A percentile compares a stretch with the other conserved stretches of the same genome.
Conservation (phyloP, 2,329 filamentous ascomycete genomes). For the Simplicillium sp. region DNA sequence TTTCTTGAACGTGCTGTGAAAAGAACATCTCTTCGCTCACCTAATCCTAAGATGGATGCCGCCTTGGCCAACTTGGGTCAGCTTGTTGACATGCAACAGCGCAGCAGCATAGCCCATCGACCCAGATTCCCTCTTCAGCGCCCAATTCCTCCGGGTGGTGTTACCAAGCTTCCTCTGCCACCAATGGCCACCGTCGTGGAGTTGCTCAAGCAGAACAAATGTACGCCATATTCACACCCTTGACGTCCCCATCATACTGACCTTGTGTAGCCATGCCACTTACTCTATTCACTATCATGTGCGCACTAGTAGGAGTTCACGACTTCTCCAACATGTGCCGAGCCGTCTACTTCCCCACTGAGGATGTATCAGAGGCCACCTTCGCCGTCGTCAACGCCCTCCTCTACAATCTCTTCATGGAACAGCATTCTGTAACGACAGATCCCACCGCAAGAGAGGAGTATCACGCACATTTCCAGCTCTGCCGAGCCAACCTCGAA, state of each 20-base stretch:
- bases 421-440: constrained; percentile 27
- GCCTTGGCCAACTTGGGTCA: constrained; percentile 41
- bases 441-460: constrained; percentile 22
- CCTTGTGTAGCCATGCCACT: constrained; percentile 29
- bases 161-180: constrained; percentile 45
- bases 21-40: constrained; percentile 33
- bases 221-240: constrained; percentile 15
- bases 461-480: constrained; percentile 25
- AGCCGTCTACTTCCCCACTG: constrained; percentile 39
- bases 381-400: constrained; percentile 42
- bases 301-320: constrained; percentile 36
- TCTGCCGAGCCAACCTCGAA: constrained; percentile 39
- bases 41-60: constrained; percentile 41
- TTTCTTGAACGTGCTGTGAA: constrained; percentile 44
- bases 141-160: constrained; percentile 31
- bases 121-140: constrained; percentile 36
- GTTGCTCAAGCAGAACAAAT: constrained; percentile 37
- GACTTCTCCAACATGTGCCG: constrained; percentile 41
- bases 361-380: constrained; percentile 37
- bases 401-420: constrained; percentile 39
- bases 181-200: constrained; percentile 39
- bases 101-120: constrained; percentile 27
- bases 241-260: constrained; percentile 4
- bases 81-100: constrained; percentile 41
- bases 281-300: constrained; percentile 39